Conservation (phyloP, 371 early-diverging fungal species). For the Pancytospora philotis region DNA sequence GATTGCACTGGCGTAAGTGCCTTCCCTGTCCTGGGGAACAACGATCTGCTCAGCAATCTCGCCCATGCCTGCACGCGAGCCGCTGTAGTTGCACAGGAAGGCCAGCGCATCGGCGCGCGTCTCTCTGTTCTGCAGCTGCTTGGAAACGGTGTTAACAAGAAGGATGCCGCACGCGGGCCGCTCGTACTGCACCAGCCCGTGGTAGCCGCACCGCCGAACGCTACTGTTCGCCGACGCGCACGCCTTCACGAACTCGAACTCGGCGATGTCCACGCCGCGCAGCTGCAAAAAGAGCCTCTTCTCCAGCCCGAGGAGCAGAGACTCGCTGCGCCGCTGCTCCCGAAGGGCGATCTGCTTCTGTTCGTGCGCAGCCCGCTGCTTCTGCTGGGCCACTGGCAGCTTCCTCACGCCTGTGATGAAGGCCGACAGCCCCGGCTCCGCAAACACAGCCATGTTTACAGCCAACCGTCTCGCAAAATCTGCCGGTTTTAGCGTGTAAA, state of each 20-base stretch:
- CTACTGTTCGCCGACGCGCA: conserved; percentile 4
- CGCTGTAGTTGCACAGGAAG: conserved; percentile 31
- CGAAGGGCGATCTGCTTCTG: conserved; percentile 17
- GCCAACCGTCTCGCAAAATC: too few species aligned
- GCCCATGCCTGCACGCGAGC: neutral
- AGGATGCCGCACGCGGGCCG: conserved; percentile 10
- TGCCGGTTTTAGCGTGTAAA: too few species aligned
- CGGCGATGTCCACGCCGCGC: conserved; percentile 11
- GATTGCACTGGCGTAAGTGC: neutral
- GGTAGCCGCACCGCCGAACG: conserved; percentile 28
- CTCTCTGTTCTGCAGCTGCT: conserved; percentile 18
- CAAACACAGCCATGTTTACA: too few species aligned
- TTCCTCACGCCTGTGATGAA: neutral
- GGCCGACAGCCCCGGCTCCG: too few species aligned
- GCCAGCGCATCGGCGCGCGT: conserved; percentile 12
- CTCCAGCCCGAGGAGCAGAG: conserved; percentile 6
- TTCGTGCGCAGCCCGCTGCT: neutral
- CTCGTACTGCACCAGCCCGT: conserved; percentile 25
- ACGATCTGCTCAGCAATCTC: neutral
- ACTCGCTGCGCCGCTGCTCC: conserved; percentile 9
- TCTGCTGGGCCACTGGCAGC: neutral
- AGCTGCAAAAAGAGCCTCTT: conserved; percentile 22
- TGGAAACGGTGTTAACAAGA: conserved; percentile 30
- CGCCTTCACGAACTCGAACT: conserved; percentile 39
- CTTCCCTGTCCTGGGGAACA: neutral